Conservation (phyloP, 2,329 filamentous ascomycete species). For the Cladosporium sp. region DNA sequence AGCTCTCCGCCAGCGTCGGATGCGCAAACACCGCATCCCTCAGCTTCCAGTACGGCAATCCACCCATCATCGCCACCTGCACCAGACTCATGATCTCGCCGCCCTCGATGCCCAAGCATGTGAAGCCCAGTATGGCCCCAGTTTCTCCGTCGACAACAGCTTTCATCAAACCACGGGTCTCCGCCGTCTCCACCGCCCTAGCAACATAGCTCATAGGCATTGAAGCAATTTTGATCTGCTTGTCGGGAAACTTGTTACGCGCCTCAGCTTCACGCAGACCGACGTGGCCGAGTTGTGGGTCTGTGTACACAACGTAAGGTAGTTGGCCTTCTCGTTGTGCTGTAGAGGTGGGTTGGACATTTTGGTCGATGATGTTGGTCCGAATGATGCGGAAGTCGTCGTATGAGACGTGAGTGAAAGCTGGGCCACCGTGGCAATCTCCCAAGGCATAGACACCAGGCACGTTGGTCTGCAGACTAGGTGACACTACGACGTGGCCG, state of each 20-base stretch:
- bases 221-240: constrained; percentile 45
- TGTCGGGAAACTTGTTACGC: constrained; percentile 30
- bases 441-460: constrained; percentile 53
- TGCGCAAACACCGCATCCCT: constrained; percentile 55
- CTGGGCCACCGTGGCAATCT: constrained; percentile 55
- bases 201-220: constrained; percentile 59
- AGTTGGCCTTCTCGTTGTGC: constrained; percentile 37
- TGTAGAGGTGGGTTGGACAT: constrained; percentile 32
- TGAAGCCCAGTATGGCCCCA: constrained; percentile 56
- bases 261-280: constrained; percentile 51
- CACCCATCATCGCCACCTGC: constrained; percentile 56
- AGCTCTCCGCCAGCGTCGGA: constrained; percentile 53
- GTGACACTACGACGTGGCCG: constrained; percentile 51
- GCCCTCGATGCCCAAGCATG: constrained; percentile 54
- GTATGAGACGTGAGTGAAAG: constrained; percentile 60
- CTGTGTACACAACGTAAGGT: constrained; percentile 56
- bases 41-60: constrained; percentile 49
- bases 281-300: constrained; percentile 57
- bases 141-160: constrained; percentile 52
- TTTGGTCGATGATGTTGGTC: constrained; percentile 46
- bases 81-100: constrained; percentile 58
- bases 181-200: constrained; percentile 54
- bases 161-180: constrained; percentile 57
- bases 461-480: constrained; percentile 49
- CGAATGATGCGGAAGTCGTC: constrained; percentile 58